phyloP scores from a whole-genome alignment of 306 rosid genomes.

The Malus sylvestris region DNA sequence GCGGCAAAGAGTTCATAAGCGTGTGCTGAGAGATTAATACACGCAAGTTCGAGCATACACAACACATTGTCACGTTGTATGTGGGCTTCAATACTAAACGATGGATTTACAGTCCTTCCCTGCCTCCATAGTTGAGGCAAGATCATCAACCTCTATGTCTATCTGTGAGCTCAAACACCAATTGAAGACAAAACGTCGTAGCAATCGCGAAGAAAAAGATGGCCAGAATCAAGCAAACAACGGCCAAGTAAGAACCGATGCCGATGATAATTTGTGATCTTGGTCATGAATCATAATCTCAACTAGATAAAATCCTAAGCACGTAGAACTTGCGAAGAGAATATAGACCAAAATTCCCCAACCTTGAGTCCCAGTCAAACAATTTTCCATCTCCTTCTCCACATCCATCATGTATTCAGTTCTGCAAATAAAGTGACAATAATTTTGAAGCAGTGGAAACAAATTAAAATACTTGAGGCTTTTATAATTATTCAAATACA shows the following conservation, averaged over 20 bases:
- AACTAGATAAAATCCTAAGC: background rate
- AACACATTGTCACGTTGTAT: no score
- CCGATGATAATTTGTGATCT: background rate
- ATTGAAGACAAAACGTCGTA: background rate
- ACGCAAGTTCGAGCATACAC: background rate
- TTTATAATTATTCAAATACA: no score
- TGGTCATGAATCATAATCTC: background rate
- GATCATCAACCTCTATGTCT: background rate
- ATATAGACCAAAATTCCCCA: background rate
- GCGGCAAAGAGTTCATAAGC: background rate
- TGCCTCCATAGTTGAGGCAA: background rate
- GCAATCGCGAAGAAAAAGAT: background rate
- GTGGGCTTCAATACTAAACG: background rate
- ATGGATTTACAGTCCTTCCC: background rate
- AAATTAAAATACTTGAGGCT: no score
- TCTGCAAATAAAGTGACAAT: no score
- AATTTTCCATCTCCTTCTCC: background rate
- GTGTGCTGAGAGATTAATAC: background rate
- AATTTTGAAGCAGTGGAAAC: no score
- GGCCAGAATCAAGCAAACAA: background rate
- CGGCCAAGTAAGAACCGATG: background rate
- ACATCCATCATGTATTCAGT: background rate
- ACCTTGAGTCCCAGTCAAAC: background rate
- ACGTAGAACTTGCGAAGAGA: background rate
- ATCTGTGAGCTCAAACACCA: background rate